Conservation (phyloP, 1,284 basidiomycete genomes). For the Leucoagaricus sp. region DNA sequence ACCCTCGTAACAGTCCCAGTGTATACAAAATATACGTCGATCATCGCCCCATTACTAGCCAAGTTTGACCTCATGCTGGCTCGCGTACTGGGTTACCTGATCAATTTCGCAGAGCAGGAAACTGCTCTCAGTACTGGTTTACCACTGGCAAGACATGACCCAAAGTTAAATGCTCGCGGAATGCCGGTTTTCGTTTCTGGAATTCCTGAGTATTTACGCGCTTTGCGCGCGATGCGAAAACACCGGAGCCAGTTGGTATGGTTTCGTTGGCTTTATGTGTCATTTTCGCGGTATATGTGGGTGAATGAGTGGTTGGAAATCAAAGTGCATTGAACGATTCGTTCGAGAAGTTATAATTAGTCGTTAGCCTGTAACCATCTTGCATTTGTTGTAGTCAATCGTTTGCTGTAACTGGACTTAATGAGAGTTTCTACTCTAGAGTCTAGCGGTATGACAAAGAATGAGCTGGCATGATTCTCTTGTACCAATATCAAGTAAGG, state of each 20-base stretch:
- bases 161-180: not conserved
- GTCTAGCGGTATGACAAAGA: no score
- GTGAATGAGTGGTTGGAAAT: slow-evolving; percentile 76
- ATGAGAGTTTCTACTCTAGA: no score
- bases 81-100: not conserved
- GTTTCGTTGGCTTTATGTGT: slow-evolving; percentile 88
- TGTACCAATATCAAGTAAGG: no score
- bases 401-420: no score
- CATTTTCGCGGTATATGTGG: slow-evolving; percentile 92
- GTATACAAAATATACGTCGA: slow-evolving; percentile 61
- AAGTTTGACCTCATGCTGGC: slow-evolving; percentile 36
- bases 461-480: no score
- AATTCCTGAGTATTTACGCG: slow-evolving; percentile 53
- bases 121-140: not conserved
- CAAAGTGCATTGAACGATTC: slow-evolving; percentile 10
- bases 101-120: not conserved
- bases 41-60: slow-evolving; percentile 44
- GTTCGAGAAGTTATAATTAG: not conserved
- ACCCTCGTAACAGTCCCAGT: slow-evolving; percentile 59
- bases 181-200: slow-evolving; percentile 56
- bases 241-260: slow-evolving; percentile 84
- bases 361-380: not conserved
- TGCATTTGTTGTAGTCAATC: not conserved
- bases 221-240: slow-evolving; percentile 70
- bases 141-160: not conserved